Base-by-base conservation (phyloP, 192 early-diverging fungal genomes). In the Coemansia sp. region DNA sequence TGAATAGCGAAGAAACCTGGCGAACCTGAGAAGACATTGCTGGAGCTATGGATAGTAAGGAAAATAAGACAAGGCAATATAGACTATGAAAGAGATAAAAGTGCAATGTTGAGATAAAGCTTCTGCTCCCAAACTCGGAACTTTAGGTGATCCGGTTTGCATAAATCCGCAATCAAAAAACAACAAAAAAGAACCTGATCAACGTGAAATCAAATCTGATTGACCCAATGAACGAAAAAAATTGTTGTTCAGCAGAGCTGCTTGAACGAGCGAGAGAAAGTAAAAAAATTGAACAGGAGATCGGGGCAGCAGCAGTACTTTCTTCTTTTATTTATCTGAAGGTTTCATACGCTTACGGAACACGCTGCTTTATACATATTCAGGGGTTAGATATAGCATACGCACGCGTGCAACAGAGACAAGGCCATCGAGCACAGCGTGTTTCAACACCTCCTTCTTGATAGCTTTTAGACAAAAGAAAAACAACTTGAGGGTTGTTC, bases 1-100 rank as follows among this genome's bases (percentile, higher is more conserved):
- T 81, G 72, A 75, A 81, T 11, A 81, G 72, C 55, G 78, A 81
- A 62, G 78, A 75, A 72, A 81, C 72, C 65, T 81, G 65, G 59
- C 78, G 72, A 38, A 81, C 68, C 22, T 62, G 62, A 28, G 74
- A 14, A 42, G 68, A 63, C 68, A 64, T 67, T 27, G 57, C 54
- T 38, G 33, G 17, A 45, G 23, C 34, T 28, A 36, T n/a, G n/a
- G n/a, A n/a, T n/a, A n/a, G n/a, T 62, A 37, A 34, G 57, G 42
- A 33, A 38, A 28, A 61, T 54, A 45, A 47, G 13, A 25, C 44
- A 34, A 17, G 59, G 22, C 22, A n/a, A 15, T 23, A 17, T 11
- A 44, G 17, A 31, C 17, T n/a, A n/a, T 17, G 15, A 41, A 41
- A 41, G 38, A 41, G 38, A 41, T 17, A 41, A 41, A 41, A 17